Conservation (phyloP, 108 stramenopile genomes). For the Aureococcus anophagefferens region DNA sequence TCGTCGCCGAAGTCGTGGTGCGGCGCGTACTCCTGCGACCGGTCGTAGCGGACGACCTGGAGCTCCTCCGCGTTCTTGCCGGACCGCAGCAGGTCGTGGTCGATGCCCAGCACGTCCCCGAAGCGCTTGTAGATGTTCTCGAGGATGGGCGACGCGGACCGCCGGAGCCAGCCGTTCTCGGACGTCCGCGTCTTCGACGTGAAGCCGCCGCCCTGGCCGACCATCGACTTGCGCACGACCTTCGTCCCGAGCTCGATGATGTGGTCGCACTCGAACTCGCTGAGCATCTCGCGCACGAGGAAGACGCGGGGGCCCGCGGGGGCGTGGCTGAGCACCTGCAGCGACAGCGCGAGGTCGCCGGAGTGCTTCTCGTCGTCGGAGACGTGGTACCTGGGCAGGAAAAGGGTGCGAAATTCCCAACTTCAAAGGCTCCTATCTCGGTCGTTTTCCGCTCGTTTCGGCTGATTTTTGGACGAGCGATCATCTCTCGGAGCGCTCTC, state of each 20-base stretch:
- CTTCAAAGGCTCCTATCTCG: too few species aligned
- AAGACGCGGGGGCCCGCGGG: constrained; percentile 54
- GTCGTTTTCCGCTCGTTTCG: too few species aligned
- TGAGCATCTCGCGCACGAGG: constrained; percentile 72
- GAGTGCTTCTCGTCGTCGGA: background rate
- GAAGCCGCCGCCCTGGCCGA: constrained; percentile 15
- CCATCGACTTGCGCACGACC: constrained; percentile 5
- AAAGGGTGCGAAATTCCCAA: too few species aligned
- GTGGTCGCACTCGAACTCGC: constrained; percentile 64
- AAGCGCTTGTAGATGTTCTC: constrained; percentile 65
- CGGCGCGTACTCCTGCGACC: constrained; percentile 62
- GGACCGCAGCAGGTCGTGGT: constrained; percentile 48
- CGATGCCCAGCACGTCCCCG: constrained; percentile 61
- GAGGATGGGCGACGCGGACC: constrained; percentile 49
- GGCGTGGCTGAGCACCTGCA: constrained; percentile 14
- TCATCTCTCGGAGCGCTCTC: too few species aligned
- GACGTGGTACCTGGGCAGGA: too few species aligned
- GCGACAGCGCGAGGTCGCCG: constrained; percentile 1
- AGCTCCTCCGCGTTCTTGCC: constrained; percentile 73
- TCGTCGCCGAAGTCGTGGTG: constrained; percentile 70
- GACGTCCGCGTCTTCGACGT: constrained; percentile 59
- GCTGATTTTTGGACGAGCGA: too few species aligned
- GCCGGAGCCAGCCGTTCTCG: constrained; percentile 66
- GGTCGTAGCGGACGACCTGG: constrained; percentile 68
- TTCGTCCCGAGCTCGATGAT: constrained; percentile 46